Base-by-base conservation (phyloP, 805 yeast genomes). In the Candida alai region DNA sequence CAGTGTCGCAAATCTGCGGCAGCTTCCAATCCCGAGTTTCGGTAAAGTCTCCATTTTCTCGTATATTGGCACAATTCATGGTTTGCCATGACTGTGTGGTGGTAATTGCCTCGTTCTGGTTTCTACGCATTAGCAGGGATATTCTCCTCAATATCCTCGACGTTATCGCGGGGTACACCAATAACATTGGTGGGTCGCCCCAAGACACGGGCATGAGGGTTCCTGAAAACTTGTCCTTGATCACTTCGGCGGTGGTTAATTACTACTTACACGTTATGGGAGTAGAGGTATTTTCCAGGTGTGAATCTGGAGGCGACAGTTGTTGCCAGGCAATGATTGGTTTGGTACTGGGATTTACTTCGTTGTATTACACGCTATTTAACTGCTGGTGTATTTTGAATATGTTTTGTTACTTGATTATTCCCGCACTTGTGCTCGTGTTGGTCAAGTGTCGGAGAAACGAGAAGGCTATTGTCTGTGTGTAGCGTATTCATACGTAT, bases 81-180 rank as follows among this genome's bases (percentile, higher is more conserved):
- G 54, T 58, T 54, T 31, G 42, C 19, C 58, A 58, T 37, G 34
- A 42, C 24, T 43, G 49, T 25, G 14, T 48, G 4, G 32, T 56
- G 9, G 21, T 54, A 14, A 12, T 34, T 6, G 13, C 43, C 4
- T 19, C 50, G 2, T 30, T 42, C 9, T 14, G 29, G 7, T 36
- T 44, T 19, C 24, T 49, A 33, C 35, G 49, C 2, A 19, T 50
- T 6, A 40, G 47, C 24, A 43, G 43, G 19, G 61, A 60, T 36
- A 36, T 48, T 2, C 30, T 56, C 6, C 30, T 47, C 14, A 58
- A 56, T 39, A 19, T 44, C 19, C 20, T 47, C 8, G 24, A 26
- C 13, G 15, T n/a, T n/a, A n/a, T n/a, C n/a, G n/a, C n/a, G n/a
- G n/a, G n/a, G n/a, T n/a, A n/a, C n/a, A n/a, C n/a, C n/a, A n/a